These are phyloP conservation scores for Citrullus colocynthis DNA, from an alignment of 306 rosid species.

Conservation along the genomic window DNA sequence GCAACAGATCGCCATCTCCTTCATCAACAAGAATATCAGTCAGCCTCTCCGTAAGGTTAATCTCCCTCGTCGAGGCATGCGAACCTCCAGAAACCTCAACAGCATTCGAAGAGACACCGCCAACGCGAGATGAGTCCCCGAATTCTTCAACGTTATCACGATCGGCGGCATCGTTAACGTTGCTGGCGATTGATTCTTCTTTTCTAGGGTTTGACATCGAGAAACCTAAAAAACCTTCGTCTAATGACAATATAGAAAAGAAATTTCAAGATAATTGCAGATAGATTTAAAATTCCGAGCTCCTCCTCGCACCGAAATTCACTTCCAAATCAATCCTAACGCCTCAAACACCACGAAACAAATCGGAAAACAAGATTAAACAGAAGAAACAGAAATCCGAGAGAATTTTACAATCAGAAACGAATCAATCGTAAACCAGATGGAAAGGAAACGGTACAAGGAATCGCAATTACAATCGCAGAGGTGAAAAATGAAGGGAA, in stretches of 20 bases:
- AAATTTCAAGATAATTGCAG: not conserved
- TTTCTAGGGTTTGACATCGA: constrained; percentile 41
- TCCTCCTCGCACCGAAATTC: not conserved
- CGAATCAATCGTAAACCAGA: not conserved
- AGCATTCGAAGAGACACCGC: constrained; percentile 13
- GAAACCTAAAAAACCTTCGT: not conserved
- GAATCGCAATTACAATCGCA: not conserved
- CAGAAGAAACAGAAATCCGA: not conserved
- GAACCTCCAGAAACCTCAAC: constrained; percentile 23
- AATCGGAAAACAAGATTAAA: not conserved
- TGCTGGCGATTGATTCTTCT: constrained; percentile 24
- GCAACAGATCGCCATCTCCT: constrained; percentile 75
- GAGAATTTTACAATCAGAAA: not conserved
- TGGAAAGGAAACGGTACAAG: too few relatives aligned
- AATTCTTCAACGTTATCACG: constrained; percentile 26
- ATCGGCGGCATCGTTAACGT: constrained; percentile 15
- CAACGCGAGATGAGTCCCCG: constrained; percentile 30
- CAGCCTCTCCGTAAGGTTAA: constrained; percentile 59
- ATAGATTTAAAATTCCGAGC: not conserved
- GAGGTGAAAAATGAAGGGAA: not conserved
- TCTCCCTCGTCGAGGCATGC: constrained; percentile 35
- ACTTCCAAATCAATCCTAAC: not conserved
- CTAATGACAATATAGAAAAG: not conserved
- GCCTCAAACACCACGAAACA: not conserved
- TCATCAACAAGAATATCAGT: constrained; percentile 62